Conservation (phyloP, 805 yeast species). For the Candida golubevii region DNA sequence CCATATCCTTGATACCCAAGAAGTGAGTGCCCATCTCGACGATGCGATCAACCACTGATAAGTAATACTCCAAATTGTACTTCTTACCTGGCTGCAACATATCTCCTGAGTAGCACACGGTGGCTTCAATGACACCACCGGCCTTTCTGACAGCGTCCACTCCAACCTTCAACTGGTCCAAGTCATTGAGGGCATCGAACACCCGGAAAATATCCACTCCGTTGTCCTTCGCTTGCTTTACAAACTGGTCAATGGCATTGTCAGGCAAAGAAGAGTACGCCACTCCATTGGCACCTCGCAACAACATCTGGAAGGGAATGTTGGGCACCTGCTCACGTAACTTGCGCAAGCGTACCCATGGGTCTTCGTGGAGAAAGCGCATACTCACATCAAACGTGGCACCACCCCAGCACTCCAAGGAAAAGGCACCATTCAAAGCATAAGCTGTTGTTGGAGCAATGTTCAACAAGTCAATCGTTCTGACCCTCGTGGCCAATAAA, state of each 20-base stretch:
- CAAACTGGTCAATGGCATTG: conserved; percentile 97
- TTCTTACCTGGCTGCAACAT: conserved; percentile 95
- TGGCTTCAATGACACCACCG: conserved; percentile 98
- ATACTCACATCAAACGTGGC: conserved; percentile 98
- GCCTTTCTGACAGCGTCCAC: conserved; percentile 97
- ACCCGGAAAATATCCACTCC: conserved; percentile 99
- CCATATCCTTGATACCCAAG: conserved; percentile 98
- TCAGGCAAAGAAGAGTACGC: conserved; percentile 98
- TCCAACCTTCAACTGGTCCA: conserved; percentile 96
- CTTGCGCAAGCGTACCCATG: conserved; percentile 93
- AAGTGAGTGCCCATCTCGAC: conserved; percentile 95
- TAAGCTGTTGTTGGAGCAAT: conserved; percentile 94
- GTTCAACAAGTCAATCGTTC: conserved; percentile 86
- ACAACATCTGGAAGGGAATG: conserved; percentile 98
- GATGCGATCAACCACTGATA: conserved; percentile 74
- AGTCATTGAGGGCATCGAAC: conserved; percentile 93
- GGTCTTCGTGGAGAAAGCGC: conserved; percentile 98
- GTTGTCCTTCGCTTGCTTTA: conserved; percentile 85
- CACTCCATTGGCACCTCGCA: conserved; percentile 99
- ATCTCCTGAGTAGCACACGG: conserved; percentile 98
- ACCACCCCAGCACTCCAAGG: conserved; percentile 99
- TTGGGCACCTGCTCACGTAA: conserved; percentile 91
- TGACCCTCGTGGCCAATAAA: conserved; percentile 90
- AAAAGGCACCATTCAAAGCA: conserved; percentile 86
- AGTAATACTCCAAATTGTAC: conserved; percentile 88